Evolutionary conservation across 441 rosid genomes (phyloP).

Genomic region (Mallotus repandus): DNA sequence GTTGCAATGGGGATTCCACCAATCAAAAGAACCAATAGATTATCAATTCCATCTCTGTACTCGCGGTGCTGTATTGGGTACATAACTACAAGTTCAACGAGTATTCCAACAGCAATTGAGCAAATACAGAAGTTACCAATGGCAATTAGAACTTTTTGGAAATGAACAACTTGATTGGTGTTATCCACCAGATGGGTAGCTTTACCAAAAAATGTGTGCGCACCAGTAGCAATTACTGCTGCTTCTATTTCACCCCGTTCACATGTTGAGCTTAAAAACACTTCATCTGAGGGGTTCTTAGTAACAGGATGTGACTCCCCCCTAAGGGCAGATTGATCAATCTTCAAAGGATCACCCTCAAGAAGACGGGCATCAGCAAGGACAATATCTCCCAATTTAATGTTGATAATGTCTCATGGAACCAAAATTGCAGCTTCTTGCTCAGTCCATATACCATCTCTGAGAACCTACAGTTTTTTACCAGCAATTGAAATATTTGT

Average conservation of each 20-base stretch:
- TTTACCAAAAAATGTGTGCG: constrained; percentile 91
- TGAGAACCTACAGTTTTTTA: constrained; percentile 52
- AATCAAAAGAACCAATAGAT: constrained; percentile 76
- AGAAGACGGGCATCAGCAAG: constrained; percentile 96
- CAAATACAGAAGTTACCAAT: constrained; percentile 94
- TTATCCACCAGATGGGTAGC: constrained; percentile 92
- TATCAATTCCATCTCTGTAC: constrained; percentile 84
- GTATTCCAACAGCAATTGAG: constrained; percentile 74
- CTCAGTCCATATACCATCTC: constrained; percentile 81
- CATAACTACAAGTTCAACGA: constrained; percentile 66
- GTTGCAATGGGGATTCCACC: constrained; percentile 96
- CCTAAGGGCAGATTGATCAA: constrained; percentile 91
- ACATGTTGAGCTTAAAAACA: constrained; percentile 88
- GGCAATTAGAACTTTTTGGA: constrained; percentile 80
- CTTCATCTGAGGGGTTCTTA: constrained; percentile 74
- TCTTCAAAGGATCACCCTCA: constrained; percentile 85
- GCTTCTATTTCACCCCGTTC: constrained; percentile 92
- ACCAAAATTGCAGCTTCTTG: constrained; percentile 89
- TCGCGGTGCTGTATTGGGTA: constrained; percentile 69
- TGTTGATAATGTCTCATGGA: constrained; percentile 83
- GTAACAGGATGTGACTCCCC: constrained; percentile 92
- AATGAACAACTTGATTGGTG: constrained; percentile 87
- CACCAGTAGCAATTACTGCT: constrained; percentile 87
- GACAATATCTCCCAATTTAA: constrained; percentile 79
- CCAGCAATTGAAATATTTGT: neutral